These are phyloP conservation scores for Pyronema domesticum DNA, from an alignment of 495 filamentous ascomycete species.

Conservation along the genomic window DNA sequence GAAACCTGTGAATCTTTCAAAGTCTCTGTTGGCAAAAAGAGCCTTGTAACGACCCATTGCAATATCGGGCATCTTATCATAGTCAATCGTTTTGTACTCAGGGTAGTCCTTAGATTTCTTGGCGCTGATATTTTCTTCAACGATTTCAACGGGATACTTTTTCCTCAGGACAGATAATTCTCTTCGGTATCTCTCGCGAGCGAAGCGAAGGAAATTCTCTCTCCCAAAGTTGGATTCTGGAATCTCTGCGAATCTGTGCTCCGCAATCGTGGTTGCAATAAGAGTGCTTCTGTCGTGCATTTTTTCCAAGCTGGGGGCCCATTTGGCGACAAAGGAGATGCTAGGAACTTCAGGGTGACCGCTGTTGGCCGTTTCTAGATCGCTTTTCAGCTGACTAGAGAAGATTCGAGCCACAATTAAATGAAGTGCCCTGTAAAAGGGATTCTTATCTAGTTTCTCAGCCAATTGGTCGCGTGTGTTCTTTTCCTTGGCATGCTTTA, in stretches of 20 bases:
- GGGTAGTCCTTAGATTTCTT: slow-evolving; percentile 21
- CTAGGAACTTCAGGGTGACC: slow-evolving; percentile 21
- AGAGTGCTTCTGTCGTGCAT: slow-evolving; percentile 36
- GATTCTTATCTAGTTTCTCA: slow-evolving; percentile 21
- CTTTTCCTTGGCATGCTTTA: not conserved
- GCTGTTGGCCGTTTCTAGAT: slow-evolving; percentile 25
- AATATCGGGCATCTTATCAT: slow-evolving; percentile 31
- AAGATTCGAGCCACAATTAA: slow-evolving; percentile 32
- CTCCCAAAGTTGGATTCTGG: slow-evolving; percentile 21
- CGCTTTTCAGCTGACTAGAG: slow-evolving; percentile 29
- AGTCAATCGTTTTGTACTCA: slow-evolving; percentile 25
- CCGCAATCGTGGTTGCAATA: slow-evolving; percentile 32
- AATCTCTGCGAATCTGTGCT: slow-evolving; percentile 27
- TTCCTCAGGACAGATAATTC: slow-evolving; percentile 28
- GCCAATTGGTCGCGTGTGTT: slow-evolving; percentile 24
- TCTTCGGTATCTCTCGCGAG: slow-evolving; percentile 30
- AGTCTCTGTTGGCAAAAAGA: slow-evolving; percentile 30
- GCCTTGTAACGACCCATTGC: slow-evolving; percentile 32
- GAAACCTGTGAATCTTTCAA: slow-evolving; percentile 24
- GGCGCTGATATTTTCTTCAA: slow-evolving; percentile 30
- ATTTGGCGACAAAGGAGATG: slow-evolving; percentile 34
- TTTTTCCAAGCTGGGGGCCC: slow-evolving; percentile 29
- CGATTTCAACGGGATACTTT: slow-evolving; percentile 25
- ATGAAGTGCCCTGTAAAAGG: slow-evolving; percentile 29
- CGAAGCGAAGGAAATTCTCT: slow-evolving; percentile 30